Base-by-base conservation (phyloP, 2,329 filamentous ascomycete genomes). In the Aspergillus amoenus region DNA sequence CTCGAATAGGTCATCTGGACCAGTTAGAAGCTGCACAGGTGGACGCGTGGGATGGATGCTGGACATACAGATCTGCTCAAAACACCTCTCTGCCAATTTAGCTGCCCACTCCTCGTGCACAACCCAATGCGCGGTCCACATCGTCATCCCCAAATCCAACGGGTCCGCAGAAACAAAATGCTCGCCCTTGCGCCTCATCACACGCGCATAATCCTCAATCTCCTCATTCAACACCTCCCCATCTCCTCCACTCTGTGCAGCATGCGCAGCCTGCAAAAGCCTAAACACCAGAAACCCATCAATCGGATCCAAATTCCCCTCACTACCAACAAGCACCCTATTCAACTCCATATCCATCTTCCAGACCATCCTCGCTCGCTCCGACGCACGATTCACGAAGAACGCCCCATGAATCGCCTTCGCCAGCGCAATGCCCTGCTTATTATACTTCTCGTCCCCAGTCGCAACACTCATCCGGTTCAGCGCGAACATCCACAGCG, bases 401-500 rank as follows among this genome's bases (percentile, higher is more conserved):
- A 86, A 86, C 9, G 69, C 74, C 6, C 78, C 78, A 56, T 85
- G 82, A 8, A 84, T 79, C 0, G 81, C 78, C 60, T 75, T 74
- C 5, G 82, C 83, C 11, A 86, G 70, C 56, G 79, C 71, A 3
- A 84, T 73, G 0, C 82, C 84, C 50, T 81, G 73, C 27, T 73
- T 69, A 59, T 84, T 85, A 60, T 79, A 85, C 7, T 58, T 63
- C 9, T 67, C 62, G 21, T 84, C 76, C 0, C 72, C 72, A 1
- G 78, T 76, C 3, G 81, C 82, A 37, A 79, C 59, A 0, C 80
- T 74, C 41, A 84, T 71, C 1, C 84, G 74, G 64, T 84, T 84
- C 4, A 86, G 73, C 2, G 83, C 82, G 65, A 85, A 85, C 82
- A 86, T 85, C 84, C 84, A 87, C 5, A 85, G 65, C 0, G 82